A percentile compares a stretch with the other conserved stretches of the same genome.
Conservation (phyloP, 2,329 filamentous ascomycete species). For the Cadophora sp. region DNA sequence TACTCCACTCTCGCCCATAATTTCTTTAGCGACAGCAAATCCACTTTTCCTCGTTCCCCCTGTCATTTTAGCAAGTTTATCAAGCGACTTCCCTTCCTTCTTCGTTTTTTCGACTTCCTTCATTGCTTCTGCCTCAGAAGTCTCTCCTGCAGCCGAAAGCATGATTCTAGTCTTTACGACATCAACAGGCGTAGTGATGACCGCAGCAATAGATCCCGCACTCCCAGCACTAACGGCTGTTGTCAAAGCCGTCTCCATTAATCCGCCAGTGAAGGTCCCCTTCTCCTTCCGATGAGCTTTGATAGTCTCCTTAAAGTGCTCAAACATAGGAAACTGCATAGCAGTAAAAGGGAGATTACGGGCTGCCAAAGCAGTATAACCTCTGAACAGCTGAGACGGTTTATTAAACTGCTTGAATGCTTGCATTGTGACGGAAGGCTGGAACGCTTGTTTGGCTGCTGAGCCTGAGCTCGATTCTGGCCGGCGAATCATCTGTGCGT, state of each 20-base stretch:
- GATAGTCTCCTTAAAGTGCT: slow-evolving; percentile 67
- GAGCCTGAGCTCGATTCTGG: slow-evolving; percentile 34
- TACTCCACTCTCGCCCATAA: slow-evolving; percentile 71
- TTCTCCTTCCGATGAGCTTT: slow-evolving; percentile 50
- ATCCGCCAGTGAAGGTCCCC: slow-evolving; percentile 33
- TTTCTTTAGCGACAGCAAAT: slow-evolving; percentile 66
- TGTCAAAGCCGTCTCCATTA: slow-evolving; percentile 72
- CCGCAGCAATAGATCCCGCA: slow-evolving; percentile 77
- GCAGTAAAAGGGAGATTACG: slow-evolving; percentile 88
- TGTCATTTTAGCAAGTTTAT: slow-evolving; percentile 40
- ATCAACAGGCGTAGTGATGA: slow-evolving; percentile 87
- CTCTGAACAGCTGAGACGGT: slow-evolving; percentile 64
- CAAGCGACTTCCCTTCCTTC: slow-evolving; percentile 38
- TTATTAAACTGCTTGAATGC: slow-evolving; percentile 63
- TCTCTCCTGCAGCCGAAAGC: slow-evolving; percentile 61
- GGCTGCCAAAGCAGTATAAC: slow-evolving; percentile 82
- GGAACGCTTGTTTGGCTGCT: slow-evolving; percentile 52
- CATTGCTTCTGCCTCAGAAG: slow-evolving; percentile 40
- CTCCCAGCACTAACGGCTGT: slow-evolving; percentile 76
- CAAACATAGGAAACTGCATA: slow-evolving; percentile 87
- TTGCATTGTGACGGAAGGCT: slow-evolving; percentile 57
- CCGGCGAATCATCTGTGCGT: slow-evolving; percentile 79
- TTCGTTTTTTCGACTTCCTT: slow-evolving; percentile 36
- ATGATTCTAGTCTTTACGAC: slow-evolving; percentile 92
- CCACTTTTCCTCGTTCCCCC: slow-evolving; percentile 50